Evolutionary conservation across 495 filamentous ascomycete species (phyloP).

Genomic region (Annulohypoxylon nitens): DNA sequence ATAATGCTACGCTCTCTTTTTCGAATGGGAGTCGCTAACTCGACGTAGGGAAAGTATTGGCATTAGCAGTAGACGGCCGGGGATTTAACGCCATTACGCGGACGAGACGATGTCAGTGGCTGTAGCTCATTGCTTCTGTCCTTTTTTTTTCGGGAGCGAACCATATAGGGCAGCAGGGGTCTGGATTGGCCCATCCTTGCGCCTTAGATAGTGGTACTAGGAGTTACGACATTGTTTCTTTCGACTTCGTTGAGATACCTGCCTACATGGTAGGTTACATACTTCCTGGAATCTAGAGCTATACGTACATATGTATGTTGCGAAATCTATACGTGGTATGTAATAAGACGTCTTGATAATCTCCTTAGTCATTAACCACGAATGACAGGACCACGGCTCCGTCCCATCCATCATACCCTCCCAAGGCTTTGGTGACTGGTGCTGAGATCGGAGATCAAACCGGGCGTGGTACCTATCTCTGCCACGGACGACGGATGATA

Average conservation of each 20-base stretch:
- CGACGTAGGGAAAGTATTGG: not conserved
- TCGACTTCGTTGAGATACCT: not conserved
- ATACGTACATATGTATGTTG: not conserved
- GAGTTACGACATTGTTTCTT: not conserved
- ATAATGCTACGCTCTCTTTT: constrained; percentile 16
- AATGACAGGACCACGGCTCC: constrained; percentile 5
- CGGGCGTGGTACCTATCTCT: constrained; percentile 20
- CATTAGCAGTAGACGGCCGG: constrained; percentile 16
- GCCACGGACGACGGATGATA: constrained; percentile 1
- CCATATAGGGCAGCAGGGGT: not conserved
- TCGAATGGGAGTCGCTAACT: constrained; percentile 12
- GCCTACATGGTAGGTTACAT: not conserved
- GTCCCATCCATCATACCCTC: constrained; percentile 34
- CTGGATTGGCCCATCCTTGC: not conserved
- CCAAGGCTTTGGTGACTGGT: constrained; percentile 39
- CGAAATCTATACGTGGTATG: constrained; percentile 19
- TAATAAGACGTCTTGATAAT: constrained; percentile 17
- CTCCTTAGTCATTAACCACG: constrained; percentile 22
- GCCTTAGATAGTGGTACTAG: not conserved
- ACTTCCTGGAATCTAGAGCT: not conserved
- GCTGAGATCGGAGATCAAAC: constrained; percentile 42
- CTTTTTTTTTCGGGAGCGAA: constrained; percentile 16
- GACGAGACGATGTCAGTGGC: constrained; percentile 7
- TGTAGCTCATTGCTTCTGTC: constrained; percentile 12
- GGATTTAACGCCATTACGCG: constrained; percentile 36